A percentile compares a stretch with the other conserved stretches of the same genome.
Conservation (phyloP, 2,329 filamentous ascomycete genomes). For the Colletotrichum scovillei region DNA sequence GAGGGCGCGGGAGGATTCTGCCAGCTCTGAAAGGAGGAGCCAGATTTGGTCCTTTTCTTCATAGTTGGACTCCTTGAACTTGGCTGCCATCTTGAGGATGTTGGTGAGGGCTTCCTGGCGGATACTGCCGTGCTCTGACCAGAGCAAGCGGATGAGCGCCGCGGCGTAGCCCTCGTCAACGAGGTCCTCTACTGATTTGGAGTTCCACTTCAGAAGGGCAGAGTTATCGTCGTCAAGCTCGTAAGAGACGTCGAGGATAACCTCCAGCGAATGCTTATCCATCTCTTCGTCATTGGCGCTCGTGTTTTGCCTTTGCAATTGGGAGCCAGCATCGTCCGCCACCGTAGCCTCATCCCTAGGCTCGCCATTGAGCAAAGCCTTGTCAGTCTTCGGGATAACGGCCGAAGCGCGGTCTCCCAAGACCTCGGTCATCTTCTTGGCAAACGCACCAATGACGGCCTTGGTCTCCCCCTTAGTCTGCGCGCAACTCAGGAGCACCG, state of each 20-base stretch:
- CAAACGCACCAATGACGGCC: constrained; percentile 42
- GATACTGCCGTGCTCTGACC: constrained; percentile 79
- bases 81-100: constrained; percentile 72
- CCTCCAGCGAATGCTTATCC: constrained; percentile 58
- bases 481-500: constrained; percentile 65
- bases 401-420: constrained; percentile 17
- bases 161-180: constrained; percentile 81
- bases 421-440: constrained; percentile 42
- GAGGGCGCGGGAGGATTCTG: constrained; percentile 74
- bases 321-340: neutral
- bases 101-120: constrained; percentile 81
- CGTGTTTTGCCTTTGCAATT: neutral
- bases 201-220: constrained; percentile 73
- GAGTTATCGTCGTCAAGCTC: constrained; percentile 60
- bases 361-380: neutral
- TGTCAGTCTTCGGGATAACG: neutral
- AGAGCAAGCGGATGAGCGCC: constrained; percentile 79
- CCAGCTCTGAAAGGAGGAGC: constrained; percentile 82
- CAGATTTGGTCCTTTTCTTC: constrained; percentile 83
- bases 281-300: constrained; percentile 35
- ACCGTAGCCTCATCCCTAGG: neutral
- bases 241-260: constrained; percentile 63
- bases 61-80: constrained; percentile 75
- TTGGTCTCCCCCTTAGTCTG: constrained; percentile 60
- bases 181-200: constrained; percentile 81